Evolutionary conservation across 495 filamentous ascomycete genomes (phyloP).

Genomic region (Friedmanniomyces endolithicus): DNA sequence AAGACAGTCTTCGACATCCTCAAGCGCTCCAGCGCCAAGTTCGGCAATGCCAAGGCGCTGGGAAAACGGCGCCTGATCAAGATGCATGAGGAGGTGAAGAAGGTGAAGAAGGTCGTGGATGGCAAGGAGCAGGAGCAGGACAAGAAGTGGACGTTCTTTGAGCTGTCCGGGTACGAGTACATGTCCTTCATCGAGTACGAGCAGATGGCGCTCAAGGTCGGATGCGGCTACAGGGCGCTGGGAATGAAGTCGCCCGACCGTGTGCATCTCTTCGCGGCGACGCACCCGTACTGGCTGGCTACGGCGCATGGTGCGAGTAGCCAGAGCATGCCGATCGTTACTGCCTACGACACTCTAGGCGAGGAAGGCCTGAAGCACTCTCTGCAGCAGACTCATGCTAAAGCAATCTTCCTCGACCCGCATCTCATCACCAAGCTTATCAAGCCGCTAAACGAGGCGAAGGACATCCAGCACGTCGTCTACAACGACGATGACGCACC

Average conservation of each 20-base stretch:
- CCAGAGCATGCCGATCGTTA: constrained; percentile 92
- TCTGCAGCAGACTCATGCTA: constrained; percentile 71
- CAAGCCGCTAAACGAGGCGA: constrained; percentile 71
- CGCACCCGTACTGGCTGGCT: constrained; percentile 35
- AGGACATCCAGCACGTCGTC: constrained; percentile 67
- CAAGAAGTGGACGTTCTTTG: constrained; percentile 94
- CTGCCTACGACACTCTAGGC: constrained; percentile 93
- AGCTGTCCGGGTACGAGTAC: constrained; percentile 78
- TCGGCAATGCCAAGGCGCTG: constrained; percentile 78
- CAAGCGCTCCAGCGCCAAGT: constrained; percentile 61
- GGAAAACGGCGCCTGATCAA: constrained; percentile 70
- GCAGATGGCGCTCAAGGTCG: constrained; percentile 57
- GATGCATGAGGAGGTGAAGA: constrained; percentile 85
- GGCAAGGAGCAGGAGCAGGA: constrained; percentile 79
- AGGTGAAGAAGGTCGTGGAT: constrained; percentile 91
- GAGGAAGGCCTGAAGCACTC: constrained; percentile 90
- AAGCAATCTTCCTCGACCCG: constrained; percentile 83
- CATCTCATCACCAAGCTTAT: constrained; percentile 66
- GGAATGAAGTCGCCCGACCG: constrained; percentile 61
- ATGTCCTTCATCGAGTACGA: constrained; percentile 84
- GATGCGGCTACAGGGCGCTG: constrained; percentile 59
- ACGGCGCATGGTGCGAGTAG: constrained; percentile 42
- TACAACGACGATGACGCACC: constrained; percentile 62
- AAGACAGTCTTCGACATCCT: constrained; percentile 81
- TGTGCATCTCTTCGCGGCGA: constrained; percentile 82